Conservation (phyloP, 2,329 filamentous ascomycete species). For the Orbilia quercus region DNA sequence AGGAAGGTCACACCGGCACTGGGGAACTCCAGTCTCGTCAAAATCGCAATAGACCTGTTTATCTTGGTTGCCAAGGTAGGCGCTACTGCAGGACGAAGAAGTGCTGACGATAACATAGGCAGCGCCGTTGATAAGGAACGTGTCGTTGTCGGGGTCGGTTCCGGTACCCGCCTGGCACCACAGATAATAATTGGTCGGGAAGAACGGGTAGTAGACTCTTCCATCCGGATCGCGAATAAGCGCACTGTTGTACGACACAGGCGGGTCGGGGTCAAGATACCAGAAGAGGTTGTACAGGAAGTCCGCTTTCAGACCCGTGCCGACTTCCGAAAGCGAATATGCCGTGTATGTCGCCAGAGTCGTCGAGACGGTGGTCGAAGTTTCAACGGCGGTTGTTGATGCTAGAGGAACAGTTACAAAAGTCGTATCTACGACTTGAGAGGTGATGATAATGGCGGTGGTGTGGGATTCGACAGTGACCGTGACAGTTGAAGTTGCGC, state of each 20-base stretch:
- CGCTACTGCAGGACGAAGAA: background rate
- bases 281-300: background rate
- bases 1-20: background rate
- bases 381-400: background rate
- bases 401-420: background rate
- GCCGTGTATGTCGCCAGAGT: background rate
- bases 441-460: background rate
- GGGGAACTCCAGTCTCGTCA: background rate
- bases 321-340: background rate
- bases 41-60: background rate
- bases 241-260: background rate
- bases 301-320: background rate
- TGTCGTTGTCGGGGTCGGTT: background rate
- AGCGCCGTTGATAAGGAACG: background rate
- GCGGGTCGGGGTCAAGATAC: background rate
- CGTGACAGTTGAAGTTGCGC: background rate
- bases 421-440: slow-evolving; percentile 1
- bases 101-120: background rate
- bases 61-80: background rate
- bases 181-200: background rate
- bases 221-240: background rate
- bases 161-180: background rate
- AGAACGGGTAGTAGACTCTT: background rate
- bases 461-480: background rate
- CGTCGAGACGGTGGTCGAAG: background rate